Evolutionary conservation across 495 filamentous ascomycete species (phyloP).

Genomic region (Hypomontagnella monticulosa): DNA sequence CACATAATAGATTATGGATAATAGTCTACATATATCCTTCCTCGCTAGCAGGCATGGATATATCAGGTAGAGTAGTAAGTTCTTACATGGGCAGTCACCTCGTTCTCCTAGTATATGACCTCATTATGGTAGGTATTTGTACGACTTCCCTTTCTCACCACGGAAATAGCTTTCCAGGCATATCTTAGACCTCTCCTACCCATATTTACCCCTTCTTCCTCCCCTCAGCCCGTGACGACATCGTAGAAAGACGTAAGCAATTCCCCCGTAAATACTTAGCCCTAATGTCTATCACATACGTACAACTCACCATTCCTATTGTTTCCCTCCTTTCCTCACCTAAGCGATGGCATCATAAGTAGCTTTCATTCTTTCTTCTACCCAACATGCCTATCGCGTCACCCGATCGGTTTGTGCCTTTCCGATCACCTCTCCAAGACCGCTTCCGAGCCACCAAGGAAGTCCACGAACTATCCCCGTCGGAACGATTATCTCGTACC

Average conservation of each 20-base stretch:
- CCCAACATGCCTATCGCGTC: constrained; percentile 46
- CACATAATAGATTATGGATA: no score
- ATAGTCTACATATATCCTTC: no score
- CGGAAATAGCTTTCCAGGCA: no score
- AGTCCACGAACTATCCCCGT: constrained; percentile 64
- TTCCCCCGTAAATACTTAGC: not conserved
- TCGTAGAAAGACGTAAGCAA: constrained; percentile 4
- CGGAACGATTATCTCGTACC: constrained; percentile 70
- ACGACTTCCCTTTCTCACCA: no score
- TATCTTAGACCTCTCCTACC: no score
- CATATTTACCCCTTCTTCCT: not conserved
- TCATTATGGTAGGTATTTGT: no score
- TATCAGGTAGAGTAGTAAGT: no score
- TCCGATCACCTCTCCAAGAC: constrained; percentile 58
- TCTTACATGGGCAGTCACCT: no score
- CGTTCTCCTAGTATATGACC: no score
- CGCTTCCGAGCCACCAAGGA: constrained; percentile 73
- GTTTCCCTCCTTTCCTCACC: constrained; percentile 25
- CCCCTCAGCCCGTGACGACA: no score
- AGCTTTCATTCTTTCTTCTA: constrained; percentile 44
- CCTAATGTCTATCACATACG: not conserved
- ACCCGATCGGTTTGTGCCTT: constrained; percentile 77
- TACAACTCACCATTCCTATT: constrained; percentile 7
- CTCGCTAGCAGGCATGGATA: no score
- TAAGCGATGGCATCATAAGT: constrained; percentile 40